Conservation (phyloP, 495 filamentous ascomycete genomes). For the Trichoderma gamsii region DNA sequence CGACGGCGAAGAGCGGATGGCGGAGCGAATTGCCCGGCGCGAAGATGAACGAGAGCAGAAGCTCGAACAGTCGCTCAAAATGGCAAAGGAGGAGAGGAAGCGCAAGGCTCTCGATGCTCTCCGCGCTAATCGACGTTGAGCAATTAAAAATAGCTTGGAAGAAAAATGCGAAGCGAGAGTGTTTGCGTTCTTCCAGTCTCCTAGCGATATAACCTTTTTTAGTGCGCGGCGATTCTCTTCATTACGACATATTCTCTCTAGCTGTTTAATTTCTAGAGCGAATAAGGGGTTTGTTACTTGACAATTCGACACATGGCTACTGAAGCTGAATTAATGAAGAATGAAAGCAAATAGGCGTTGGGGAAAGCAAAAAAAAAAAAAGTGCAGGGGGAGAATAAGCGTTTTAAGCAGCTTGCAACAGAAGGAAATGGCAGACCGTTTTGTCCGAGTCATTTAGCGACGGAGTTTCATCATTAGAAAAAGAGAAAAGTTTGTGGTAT, state of each 20-base stretch:
- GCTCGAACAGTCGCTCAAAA: constrained; percentile 37
- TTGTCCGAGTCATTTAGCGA: constrained; percentile 6
- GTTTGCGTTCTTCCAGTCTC: not conserved
- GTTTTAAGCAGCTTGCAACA: no score
- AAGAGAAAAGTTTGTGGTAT: not conserved
- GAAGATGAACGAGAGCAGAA: constrained; percentile 48
- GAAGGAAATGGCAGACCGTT: not conserved
- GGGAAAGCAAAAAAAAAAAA: no score
- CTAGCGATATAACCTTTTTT: not conserved
- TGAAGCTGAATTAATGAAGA: no score
- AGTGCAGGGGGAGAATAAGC: no score
- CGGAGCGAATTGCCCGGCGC: constrained; percentile 39
- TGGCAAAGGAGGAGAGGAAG: constrained; percentile 42
- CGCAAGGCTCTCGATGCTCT: constrained; percentile 19
- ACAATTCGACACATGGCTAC: no score
- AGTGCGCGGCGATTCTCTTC: no score
- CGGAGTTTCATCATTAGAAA: constrained; percentile 5
- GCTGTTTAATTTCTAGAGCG: no score
- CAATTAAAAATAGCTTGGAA: not conserved
- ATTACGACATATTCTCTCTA: no score
- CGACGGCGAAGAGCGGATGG: constrained; percentile 50
- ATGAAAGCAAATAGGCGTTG: no score
- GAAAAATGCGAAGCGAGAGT: not conserved
- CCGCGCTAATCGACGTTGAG: constrained; percentile 7
- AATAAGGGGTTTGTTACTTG: no score